phyloP scores from a whole-genome alignment of 1,284 basidiomycete genomes.

The Bondarzewia mesenterica region DNA sequence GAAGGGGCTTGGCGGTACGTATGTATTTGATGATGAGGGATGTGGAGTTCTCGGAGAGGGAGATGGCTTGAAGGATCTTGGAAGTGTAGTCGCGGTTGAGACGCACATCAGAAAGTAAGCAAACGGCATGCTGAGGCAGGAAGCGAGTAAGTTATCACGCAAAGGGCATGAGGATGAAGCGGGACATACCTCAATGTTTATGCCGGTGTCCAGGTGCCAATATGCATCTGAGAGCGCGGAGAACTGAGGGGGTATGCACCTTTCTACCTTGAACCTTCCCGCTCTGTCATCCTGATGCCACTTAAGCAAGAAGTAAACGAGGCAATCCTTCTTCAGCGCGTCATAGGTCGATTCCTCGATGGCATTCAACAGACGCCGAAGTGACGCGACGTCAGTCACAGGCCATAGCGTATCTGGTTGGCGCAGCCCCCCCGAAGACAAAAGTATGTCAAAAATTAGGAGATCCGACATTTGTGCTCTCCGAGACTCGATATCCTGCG shows the following conservation, averaged over 20 bases:
- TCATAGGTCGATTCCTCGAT: conserved; percentile 61
- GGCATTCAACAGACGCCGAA: conserved; percentile 48
- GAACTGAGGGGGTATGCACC: conserved; percentile 66
- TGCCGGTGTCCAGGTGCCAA: conserved; percentile 69
- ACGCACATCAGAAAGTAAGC: conserved; percentile 63
- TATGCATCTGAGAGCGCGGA: conserved; percentile 67
- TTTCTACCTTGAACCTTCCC: conserved; percentile 40
- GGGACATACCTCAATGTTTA: conserved; percentile 46
- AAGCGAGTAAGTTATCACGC: background rate
- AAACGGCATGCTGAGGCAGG: conserved; percentile 48
- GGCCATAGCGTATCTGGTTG: conserved; percentile 57
- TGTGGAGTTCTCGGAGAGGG: conserved; percentile 39
- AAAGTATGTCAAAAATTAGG: conserved; percentile 68
- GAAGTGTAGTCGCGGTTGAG: conserved; percentile 66
- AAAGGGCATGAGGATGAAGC: background rate
- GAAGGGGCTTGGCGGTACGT: conserved; percentile 57
- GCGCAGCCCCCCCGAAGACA: conserved; percentile 53
- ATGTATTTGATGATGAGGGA: conserved; percentile 59
- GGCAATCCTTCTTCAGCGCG: conserved; percentile 65
- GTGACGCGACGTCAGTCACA: conserved; percentile 43
- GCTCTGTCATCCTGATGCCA: conserved; percentile 63
- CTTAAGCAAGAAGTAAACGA: conserved; percentile 71
- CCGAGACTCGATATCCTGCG: conserved; percentile 49
- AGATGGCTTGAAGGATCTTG: conserved; percentile 64
- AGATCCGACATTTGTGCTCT: conserved; percentile 52